Evolutionary conservation across 1,284 basidiomycete species (phyloP), one percentile per base, ranked within the genome.

Genomic region (Ceratobasidium sp.): DNA sequence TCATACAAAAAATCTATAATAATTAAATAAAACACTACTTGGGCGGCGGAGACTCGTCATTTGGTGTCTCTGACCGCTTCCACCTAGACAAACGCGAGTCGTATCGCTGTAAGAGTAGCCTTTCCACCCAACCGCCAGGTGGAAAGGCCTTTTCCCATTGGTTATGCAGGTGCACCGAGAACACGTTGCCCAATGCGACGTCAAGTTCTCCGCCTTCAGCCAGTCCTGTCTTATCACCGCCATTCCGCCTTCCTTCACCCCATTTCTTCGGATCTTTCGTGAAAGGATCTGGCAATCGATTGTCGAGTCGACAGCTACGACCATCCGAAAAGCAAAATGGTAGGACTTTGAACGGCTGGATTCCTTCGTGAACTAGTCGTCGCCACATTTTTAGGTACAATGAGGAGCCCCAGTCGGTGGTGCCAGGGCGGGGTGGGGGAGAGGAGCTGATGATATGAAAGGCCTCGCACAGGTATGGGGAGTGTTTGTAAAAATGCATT

Each of bases 321-420:
- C 91, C 94, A 81, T 98, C 96, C 79, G 90, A 91, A 83, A 98
- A 95, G 85, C 96, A 98, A 86, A 92, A 98, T 0, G 96, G 96
- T 4, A 98, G 89, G 61, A 98, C 88, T 81, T 93, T 91, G 87
- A 98, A 97, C 0, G 96, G 95, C 1, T 89, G 90, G 67, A 95
- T 87, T 26, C 88, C 88, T 0, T 84, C 88, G 0, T 90, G 88
- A 51, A 97, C 85, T 74, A 98, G 90, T 0, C 94, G 89, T 1
- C 95, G 90, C 88, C 93, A 95, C 33, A 97, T 89, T 80, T 94
- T 94, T 81, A 93, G 88, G 85, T 98, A 97, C 73, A 98, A 90
- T 47, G 92, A 88, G 0, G 95, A 90, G 20, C 96, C 96, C 96
- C 96, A 98, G 83, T 96, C 94, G 10, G 95, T 95, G 31, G 94